These are phyloP conservation scores for Ceratocystis eucalypticola DNA, from an alignment of 2,329 filamentous ascomycete genomes.

Conservation along the genomic window DNA sequence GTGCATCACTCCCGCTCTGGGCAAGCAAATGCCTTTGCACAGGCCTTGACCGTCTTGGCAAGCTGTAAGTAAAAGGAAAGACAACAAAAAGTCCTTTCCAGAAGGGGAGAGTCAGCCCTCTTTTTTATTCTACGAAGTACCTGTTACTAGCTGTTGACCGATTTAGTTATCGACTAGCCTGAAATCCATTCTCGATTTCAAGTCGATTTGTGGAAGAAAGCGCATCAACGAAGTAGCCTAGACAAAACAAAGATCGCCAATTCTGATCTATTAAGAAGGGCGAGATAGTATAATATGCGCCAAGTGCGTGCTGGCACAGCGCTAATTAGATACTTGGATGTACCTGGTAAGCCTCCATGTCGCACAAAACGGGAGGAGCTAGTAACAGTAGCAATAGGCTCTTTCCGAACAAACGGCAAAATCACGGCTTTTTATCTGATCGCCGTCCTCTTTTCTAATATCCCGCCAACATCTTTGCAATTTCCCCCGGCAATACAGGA, in stretches of 20 bases:
- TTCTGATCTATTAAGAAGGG: too few species aligned
- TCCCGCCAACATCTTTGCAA: background rate
- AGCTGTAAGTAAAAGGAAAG: background rate
- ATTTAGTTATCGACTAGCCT: background rate
- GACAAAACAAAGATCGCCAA: too few species aligned
- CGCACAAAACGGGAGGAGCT: background rate
- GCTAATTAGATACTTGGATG: too few species aligned
- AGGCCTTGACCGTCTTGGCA: constrained; percentile 1
- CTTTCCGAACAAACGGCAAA: background rate
- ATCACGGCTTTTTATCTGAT: background rate
- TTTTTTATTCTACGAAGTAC: too few species aligned
- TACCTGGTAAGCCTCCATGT: background rate
- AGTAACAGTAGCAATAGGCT: background rate
- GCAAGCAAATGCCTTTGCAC: background rate
- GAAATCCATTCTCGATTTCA: too few species aligned
- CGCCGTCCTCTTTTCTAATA: background rate
- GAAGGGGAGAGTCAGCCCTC: background rate
- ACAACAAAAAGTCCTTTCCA: background rate
- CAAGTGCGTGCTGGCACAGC: too few species aligned
- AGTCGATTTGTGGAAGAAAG: too few species aligned
- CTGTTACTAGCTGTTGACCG: background rate
- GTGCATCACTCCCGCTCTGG: constrained; percentile 1
- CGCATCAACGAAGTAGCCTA: too few species aligned
- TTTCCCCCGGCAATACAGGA: background rate
- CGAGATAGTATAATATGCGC: too few species aligned